phyloP scores from a whole-genome alignment of 352 stramenopile species.

The Phytophthora quininea region DNA sequence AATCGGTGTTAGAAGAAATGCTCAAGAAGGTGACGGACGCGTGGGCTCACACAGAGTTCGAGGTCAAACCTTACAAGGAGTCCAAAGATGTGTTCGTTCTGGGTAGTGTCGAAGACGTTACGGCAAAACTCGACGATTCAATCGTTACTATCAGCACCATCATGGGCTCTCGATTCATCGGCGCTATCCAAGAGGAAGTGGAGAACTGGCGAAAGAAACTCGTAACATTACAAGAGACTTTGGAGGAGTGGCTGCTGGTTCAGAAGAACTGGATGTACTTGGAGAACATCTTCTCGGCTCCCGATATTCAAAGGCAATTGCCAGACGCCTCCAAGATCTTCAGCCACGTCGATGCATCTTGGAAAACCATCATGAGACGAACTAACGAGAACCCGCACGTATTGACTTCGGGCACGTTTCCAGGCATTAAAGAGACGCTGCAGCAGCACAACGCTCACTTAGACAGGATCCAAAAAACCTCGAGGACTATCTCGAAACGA shows the following conservation, averaged over 20 bases:
- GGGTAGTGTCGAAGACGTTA: constrained; percentile 91
- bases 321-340: constrained; percentile 92
- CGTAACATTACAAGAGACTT: constrained; percentile 81
- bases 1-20: constrained; percentile 93
- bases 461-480: constrained; percentile 93
- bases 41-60: constrained; percentile 91
- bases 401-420: constrained; percentile 79
- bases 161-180: constrained; percentile 91
- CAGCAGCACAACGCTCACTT: constrained; percentile 86
- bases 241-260: constrained; percentile 89
- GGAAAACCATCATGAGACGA: constrained; percentile 92
- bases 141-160: constrained; percentile 95
- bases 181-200: constrained; percentile 90
- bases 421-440: constrained; percentile 84
- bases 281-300: constrained; percentile 88
- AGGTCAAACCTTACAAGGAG: constrained; percentile 94
- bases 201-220: constrained; percentile 88
- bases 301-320: constrained; percentile 92
- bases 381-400: constrained; percentile 89
- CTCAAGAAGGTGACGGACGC: constrained; percentile 92
- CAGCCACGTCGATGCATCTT: constrained; percentile 89
- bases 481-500: constrained; percentile 93
- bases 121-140: constrained; percentile 91
- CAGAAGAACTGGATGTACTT: constrained; percentile 92
- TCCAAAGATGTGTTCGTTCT: constrained; percentile 94